These are phyloP conservation scores for Xylaria acuta DNA, from an alignment of 495 filamentous ascomycete species.

Conservation along the genomic window DNA sequence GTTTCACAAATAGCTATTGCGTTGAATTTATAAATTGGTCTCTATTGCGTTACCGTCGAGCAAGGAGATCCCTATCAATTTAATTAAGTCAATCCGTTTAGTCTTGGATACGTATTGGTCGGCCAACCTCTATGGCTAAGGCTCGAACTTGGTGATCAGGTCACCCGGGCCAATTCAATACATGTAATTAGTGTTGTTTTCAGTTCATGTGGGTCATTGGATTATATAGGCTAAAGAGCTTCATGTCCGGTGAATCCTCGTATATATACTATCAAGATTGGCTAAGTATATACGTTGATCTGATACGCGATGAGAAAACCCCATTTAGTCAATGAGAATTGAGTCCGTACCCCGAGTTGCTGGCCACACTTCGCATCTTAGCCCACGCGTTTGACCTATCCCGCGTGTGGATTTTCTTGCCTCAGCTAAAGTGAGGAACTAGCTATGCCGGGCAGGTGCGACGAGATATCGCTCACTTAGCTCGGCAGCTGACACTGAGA, in stretches of 20 bases:
- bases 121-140: no score
- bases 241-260: neutral
- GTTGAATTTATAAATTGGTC: no score
- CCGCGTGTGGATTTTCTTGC: neutral
- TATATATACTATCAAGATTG: neutral
- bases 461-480: conserved; percentile 3
- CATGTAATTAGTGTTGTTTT: neutral
- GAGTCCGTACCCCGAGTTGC: neutral
- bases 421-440: neutral
- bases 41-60: no score
- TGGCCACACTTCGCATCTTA: neutral
- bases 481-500: conserved; percentile 37
- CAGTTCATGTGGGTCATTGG: neutral
- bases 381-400: neutral
- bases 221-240: neutral
- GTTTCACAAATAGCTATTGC: no score
- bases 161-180: no score
- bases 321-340: neutral
- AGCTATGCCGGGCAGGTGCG: neutral
- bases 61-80: no score
- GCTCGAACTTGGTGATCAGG: no score
- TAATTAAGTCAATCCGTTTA: no score
- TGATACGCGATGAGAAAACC: neutral
- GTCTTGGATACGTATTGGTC: no score
- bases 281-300: neutral